Conservation (phyloP, 805 yeast species). For the Teunomyces gatunensis region DNA sequence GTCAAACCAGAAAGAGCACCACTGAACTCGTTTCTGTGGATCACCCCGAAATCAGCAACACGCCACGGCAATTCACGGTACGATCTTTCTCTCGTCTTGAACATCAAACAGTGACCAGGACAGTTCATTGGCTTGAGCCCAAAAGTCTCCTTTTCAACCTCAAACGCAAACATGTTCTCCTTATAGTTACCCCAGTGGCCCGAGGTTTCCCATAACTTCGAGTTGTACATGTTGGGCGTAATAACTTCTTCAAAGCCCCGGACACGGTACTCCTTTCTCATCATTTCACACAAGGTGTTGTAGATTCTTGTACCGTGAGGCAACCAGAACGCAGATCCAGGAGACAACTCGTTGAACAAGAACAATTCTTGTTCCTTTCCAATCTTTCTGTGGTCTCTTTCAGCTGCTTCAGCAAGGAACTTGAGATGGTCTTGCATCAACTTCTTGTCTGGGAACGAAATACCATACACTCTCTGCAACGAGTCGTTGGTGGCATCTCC, state of each 20-base stretch:
- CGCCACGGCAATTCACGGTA: conserved; percentile 98
- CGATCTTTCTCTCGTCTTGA: conserved; percentile 89
- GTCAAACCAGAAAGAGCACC: conserved; percentile 92
- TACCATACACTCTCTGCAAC: conserved; percentile 95
- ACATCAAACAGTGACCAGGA: conserved; percentile 91
- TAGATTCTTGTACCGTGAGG: conserved; percentile 99
- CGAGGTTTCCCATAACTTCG: conserved; percentile 97
- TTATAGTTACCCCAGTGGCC: conserved; percentile 99
- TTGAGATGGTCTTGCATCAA: conserved; percentile 91
- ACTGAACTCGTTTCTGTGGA: conserved; percentile 93
- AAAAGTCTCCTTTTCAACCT: conserved; percentile 91
- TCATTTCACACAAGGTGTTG: conserved; percentile 75
- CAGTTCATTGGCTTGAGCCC: conserved; percentile 96
- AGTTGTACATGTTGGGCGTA: conserved; percentile 97
- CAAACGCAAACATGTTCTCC: conserved; percentile 96
- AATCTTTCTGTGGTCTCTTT: conserved; percentile 93
- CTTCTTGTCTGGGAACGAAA: conserved; percentile 97
- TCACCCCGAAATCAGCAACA: conserved; percentile 96
- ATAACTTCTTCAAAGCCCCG: conserved; percentile 98
- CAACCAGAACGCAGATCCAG: conserved; percentile 98
- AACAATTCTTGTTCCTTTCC: conserved; percentile 97
- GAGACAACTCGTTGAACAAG: conserved; percentile 93
- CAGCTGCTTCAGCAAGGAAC: conserved; percentile 92
- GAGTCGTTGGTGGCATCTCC: conserved; percentile 94
- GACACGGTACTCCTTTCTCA: conserved; percentile 81